Percentiles rank a stretch among this genome's conserved stretches.
These are phyloP conservation scores for Adenanthera pavonina DNA, from an alignment of 306 rosid genomes.

Conservation along the genomic window DNA sequence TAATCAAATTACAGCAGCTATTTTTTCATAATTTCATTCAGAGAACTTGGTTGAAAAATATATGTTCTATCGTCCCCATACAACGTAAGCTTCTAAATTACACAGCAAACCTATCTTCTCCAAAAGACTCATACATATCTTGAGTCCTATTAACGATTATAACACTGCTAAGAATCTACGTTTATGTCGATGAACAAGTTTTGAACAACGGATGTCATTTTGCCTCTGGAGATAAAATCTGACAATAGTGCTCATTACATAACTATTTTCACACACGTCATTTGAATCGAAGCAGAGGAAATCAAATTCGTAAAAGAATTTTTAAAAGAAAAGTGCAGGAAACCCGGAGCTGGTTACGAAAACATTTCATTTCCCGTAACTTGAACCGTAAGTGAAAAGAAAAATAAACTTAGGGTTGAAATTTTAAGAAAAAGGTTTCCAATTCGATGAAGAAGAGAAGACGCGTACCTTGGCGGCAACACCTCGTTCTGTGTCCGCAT, in stretches of 20 bases:
- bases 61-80: constrained; percentile 25
- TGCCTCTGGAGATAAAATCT: not conserved
- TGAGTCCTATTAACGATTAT: not conserved
- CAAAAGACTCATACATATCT: not conserved
- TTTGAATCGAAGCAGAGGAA: constrained; percentile 37
- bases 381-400: constrained; percentile 3
- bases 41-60: constrained; percentile 4
- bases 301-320: constrained; percentile 33
- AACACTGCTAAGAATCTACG: constrained; percentile 21
- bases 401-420: constrained; percentile 32
- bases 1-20: constrained; percentile 24
- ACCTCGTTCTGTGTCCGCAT: constrained; percentile 39
- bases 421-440: constrained; percentile 9
- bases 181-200: constrained; percentile 35
- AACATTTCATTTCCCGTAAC: constrained; percentile 1
- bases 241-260: constrained; percentile 4
- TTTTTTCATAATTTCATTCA: not conserved
- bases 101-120: constrained; percentile 6
- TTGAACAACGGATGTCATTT: constrained; percentile 38
- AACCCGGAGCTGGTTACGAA: constrained; percentile 1
- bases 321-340: constrained; percentile 19
- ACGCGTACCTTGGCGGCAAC: constrained; percentile 48
- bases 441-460: not conserved
- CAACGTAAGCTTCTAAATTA: constrained; percentile 15
- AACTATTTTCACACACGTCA: constrained; percentile 16